Evolutionary conservation across 2,329 filamentous ascomycete genomes (phyloP), one percentile per base, ranked within the genome.

Genomic region (Aspergillus floridensis): DNA sequence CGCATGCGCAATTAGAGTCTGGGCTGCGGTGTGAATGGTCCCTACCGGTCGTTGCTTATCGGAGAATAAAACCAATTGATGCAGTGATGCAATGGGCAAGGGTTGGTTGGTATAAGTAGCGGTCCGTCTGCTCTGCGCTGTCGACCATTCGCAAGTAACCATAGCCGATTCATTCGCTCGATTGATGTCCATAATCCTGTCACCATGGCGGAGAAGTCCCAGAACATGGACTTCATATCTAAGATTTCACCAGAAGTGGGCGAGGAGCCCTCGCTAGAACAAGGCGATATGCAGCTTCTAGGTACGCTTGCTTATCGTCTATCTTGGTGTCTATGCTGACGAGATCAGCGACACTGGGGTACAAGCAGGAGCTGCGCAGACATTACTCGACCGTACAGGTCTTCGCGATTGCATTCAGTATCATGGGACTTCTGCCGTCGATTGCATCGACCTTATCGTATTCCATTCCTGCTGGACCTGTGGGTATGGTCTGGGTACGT

Each of bases 301-400:
- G 67, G 68, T 68, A 56, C 38, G 38, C 16, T 19, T 8, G 16
- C 38, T 7, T 6, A 19, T 16, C 16, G 11, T 16, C 2, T 19
- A 6, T 44, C 14, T 44, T 4, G 38, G 4, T 21, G 60, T 26
- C 16, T 6, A 44, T 55, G 47, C 59, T 59, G 48, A 62, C 47
- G n/a, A 35, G 29, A 22, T 7, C 32, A 76, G 73, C 73, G 19
- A 66, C 63, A 12, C 65, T 77, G 67, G 74, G 79, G 1, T 84
- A 83, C 72, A 83, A 86, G 68, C 84, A 87, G 71, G 85, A 88
- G 67, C 75, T 87, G 32, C 79, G 81, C 50, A 78, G 85, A 24
- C 86, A 86, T 64, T 87, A 87, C 66, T 82, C 82, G 3, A 84
- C 84, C 60, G 76, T 85, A 19, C 83, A 87, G 67, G 79, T 87